These are phyloP conservation scores for Vigna angularis DNA, from an alignment of 306 rosid species.

Conservation along the genomic window DNA sequence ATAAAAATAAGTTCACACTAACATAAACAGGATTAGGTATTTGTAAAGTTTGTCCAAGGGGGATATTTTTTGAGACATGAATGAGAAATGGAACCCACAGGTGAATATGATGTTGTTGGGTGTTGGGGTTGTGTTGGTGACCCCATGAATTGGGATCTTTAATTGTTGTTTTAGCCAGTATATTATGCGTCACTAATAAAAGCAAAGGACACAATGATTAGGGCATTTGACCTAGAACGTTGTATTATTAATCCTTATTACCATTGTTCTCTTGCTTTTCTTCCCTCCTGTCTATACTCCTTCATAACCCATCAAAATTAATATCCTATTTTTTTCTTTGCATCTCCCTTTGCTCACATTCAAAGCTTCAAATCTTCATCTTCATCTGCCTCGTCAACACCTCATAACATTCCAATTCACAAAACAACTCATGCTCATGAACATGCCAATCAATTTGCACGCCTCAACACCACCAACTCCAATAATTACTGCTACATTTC, in stretches of 20 bases:
- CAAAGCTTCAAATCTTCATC: constrained; percentile 8
- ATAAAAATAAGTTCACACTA: too few relatives aligned
- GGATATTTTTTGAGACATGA: neutral
- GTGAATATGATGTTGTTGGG: constrained; percentile 33
- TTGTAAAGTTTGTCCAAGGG: too few relatives aligned
- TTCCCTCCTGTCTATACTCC: constrained; percentile 1
- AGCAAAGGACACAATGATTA: constrained; percentile 33
- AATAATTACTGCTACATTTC: neutral
- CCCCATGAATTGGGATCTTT: constrained; percentile 32
- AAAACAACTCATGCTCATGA: constrained; percentile 25
- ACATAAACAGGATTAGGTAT: too few relatives aligned
- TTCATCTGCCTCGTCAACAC: neutral
- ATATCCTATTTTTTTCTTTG: neutral
- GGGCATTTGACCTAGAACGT: constrained; percentile 30
- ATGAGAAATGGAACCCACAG: constrained; percentile 40
- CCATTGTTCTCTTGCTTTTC: constrained; percentile 1
- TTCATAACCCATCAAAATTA: neutral
- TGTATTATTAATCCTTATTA: constrained; percentile 11
- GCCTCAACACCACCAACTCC: constrained; percentile 32
- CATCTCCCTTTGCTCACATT: constrained; percentile 32
- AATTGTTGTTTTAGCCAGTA: constrained; percentile 30
- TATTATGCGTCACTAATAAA: constrained; percentile 15
- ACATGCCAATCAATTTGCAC: constrained; percentile 19
- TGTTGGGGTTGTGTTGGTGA: constrained; percentile 1
- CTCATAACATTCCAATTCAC: too few relatives aligned